Base-by-base conservation (phyloP, 2,329 filamentous ascomycete species). In the Macrophomina tecta region DNA sequence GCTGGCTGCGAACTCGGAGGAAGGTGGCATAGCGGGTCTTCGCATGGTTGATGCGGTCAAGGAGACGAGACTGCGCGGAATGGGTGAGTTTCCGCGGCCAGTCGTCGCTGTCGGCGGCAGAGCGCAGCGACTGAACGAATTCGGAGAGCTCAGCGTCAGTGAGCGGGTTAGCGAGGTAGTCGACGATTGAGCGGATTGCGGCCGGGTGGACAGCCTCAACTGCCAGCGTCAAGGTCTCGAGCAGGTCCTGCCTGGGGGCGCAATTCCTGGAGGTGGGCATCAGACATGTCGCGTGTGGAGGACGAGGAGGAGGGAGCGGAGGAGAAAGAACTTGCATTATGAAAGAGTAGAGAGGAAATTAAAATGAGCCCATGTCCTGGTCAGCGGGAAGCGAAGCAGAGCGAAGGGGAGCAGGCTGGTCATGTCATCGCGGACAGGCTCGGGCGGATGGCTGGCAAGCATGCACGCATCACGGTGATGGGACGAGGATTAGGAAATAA, bases 11-110 rank as follows among this genome's bases (percentile, higher is more conserved):
- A 7, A 49, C 65, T 14, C 65, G 65, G 9, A 67, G 40, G 32
- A 30, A 67, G 12, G 65, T 67, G 18, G 65, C 65, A 18, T 67
- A 67, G 30, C 58, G 65, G 5, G 65, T 63, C 58, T 67, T 67
- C 11, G 65, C 65, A 18, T 28, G 40, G 32, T 62, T 58, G 11
- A 67, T 67, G 56, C 49, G 56, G 28, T 42, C 34, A 6, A 62
- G 40, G 5, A 67, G 65, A 11, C 38, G 36, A 14, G 14, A 2
- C 9, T 46, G 36, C 1, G 40, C 38, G 30, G 38, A 6, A 0
- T 9, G 40, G n/a, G 49, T 18, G 49, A 65, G 34, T 34, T 8
- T 16, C n/a, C 32, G n/a, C 18, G 64, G 9, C 45, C 55, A 60
- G 14, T 34, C 23, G 23, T 38, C 34, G n/a, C 18, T 2, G 12